These are phyloP conservation scores for Kwoniella shivajii DNA, from an alignment of 1,284 basidiomycete species.

Conservation along the genomic window DNA sequence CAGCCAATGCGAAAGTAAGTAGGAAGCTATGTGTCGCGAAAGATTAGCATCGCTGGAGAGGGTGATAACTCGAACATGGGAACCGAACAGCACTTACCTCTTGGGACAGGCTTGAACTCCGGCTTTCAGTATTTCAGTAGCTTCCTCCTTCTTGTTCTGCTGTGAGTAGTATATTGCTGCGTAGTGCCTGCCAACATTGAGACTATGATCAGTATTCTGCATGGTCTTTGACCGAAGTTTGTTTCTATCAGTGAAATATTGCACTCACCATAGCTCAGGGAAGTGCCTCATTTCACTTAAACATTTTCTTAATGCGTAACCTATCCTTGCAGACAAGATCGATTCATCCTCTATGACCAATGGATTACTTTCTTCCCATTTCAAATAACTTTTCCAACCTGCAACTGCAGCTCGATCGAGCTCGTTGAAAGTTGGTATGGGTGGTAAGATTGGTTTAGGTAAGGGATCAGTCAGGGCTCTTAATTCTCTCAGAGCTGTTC, in stretches of 20 bases:
- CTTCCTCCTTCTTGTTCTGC: slow-evolving; percentile 79
- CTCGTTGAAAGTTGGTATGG: slow-evolving; percentile 70
- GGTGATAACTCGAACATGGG: background rate
- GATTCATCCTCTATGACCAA: slow-evolving; percentile 78
- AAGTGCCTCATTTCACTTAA: slow-evolving; percentile 89
- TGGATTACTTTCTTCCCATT: slow-evolving; percentile 95
- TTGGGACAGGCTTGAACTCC: slow-evolving; percentile 87
- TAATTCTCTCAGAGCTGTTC: slow-evolving; percentile 81
- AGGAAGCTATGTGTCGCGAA: slow-evolving; percentile 73
- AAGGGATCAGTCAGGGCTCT: slow-evolving; percentile 66
- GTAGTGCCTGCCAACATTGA: slow-evolving; percentile 70
- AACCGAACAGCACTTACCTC: slow-evolving; percentile 60
- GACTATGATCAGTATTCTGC: slow-evolving; percentile 12
- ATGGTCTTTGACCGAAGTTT: no score
- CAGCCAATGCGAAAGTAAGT: slow-evolving; percentile 85
- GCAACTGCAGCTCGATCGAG: slow-evolving; percentile 74
- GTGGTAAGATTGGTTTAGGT: slow-evolving; percentile 67
- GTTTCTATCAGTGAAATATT: no score
- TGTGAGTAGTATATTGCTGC: slow-evolving; percentile 77
- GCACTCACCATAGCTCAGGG: slow-evolving; percentile 87
- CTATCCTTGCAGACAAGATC: slow-evolving; percentile 69
- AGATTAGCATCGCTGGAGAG: background rate
- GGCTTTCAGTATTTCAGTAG: slow-evolving; percentile 73
- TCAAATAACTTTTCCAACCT: slow-evolving; percentile 88
- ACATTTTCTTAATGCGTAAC: slow-evolving; percentile 79